Evolutionary conservation across 1,284 basidiomycete species (phyloP).

Genomic region (Coriolopsis trogii): DNA sequence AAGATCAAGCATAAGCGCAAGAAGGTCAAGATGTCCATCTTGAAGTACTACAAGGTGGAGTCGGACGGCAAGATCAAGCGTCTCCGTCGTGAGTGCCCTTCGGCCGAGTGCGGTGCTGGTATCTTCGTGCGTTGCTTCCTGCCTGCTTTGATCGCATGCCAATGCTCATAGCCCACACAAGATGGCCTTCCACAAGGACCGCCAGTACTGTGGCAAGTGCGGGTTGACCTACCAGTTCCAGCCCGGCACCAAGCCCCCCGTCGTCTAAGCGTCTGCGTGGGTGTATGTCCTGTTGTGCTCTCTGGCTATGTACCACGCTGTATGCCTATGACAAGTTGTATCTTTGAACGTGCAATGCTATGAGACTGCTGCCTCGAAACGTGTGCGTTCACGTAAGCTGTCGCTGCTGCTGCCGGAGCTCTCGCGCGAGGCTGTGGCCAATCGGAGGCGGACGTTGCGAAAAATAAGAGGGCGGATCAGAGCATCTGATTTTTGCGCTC

Average conservation of each 20-base stretch:
- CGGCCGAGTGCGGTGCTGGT: slow-evolving; percentile 91
- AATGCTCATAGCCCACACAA: slow-evolving; percentile 29
- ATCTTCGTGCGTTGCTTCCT: slow-evolving; percentile 79
- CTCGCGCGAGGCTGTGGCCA: slow-evolving; percentile 5
- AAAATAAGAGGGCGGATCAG: slow-evolving; percentile 12
- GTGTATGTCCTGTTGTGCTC: slow-evolving; percentile 16
- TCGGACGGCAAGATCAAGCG: slow-evolving; percentile 99
- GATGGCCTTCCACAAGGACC: slow-evolving; percentile 96
- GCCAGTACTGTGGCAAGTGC: slow-evolving; percentile 96
- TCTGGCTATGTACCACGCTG: slow-evolving; percentile 22
- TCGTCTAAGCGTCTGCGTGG: slow-evolving; percentile 45
- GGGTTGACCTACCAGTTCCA: slow-evolving; percentile 90
- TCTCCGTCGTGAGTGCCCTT: slow-evolving; percentile 94
- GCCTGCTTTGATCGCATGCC: background rate
- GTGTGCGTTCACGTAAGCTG: too few species aligned
- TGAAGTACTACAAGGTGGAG: slow-evolving; percentile 99
- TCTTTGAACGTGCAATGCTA: slow-evolving; percentile 19
- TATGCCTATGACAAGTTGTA: slow-evolving; percentile 26
- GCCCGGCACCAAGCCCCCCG: slow-evolving; percentile 76
- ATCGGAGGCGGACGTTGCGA: slow-evolving; percentile 13
- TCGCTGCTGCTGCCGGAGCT: too few species aligned
- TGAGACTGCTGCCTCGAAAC: slow-evolving; percentile 7
- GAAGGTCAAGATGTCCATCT: slow-evolving; percentile 99
- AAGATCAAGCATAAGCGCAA: slow-evolving; percentile 99
- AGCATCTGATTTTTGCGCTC: slow-evolving; percentile 5